Base-by-base conservation (phyloP, 805 yeast genomes). In the Yarrowia keelungensis region DNA sequence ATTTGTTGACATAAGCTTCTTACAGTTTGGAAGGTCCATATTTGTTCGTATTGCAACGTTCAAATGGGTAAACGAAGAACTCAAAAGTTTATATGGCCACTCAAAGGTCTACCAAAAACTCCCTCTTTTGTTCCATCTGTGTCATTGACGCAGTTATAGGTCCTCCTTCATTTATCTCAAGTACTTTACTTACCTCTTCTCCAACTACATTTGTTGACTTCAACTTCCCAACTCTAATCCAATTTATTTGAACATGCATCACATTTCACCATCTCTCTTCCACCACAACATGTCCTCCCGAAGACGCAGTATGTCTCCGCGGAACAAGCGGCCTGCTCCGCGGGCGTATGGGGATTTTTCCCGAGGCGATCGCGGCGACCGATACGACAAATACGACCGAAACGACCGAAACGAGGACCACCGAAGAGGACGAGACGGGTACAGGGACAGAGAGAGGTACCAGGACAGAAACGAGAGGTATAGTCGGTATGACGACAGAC, bases 301-400 rank as follows among this genome's bases (percentile, higher is more conserved):
- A 59, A 11, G 65, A 35, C 35, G 65, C 36, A 45, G 51, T 14
- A 16, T 45, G 8, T 59, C 65, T 36, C 65, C 65, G 10, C 62
- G 47, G 19, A 35, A 59, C 65, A 32, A 59, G 26, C 64, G 64
- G 11, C 64, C 38, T 5, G 64, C 64, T 42, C 64, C 64, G 5
- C 39, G 64, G 7, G 11, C 26, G 14, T 59, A 59, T 42, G 19
- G 11, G 8, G 51, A 43, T 11, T 26, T 26, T 16, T n/a, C 41
- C 10, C 32, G 64, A 14, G 26, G 42, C 38, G 47, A 58, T 12
- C 26, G 64, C 32, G 7, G 26, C n/a, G 64, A 58, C n/a, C 9
- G 64, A 32, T 14, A 32, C 50, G 65, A 58, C n/a, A 43, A 51
- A 59, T 5, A n/a, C n/a, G 51, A 45, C 12, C 12, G 62, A 9